Evolutionary conservation across 495 filamentous ascomycete species (phyloP), one percentile per base, ranked within the genome.

Genomic region (Penicillium lividum): DNA sequence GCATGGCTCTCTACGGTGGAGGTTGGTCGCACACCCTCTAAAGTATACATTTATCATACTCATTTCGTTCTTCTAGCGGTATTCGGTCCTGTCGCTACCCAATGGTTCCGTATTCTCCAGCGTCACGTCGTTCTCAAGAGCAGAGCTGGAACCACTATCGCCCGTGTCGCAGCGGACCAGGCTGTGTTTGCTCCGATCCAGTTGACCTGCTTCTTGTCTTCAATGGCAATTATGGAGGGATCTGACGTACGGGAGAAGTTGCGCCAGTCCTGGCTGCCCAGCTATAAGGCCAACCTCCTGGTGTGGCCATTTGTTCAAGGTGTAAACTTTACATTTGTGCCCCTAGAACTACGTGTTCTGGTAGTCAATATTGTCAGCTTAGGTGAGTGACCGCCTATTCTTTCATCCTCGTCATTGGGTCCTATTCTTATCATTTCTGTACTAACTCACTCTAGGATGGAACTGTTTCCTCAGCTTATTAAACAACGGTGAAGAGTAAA

Each of bases 1-100:
- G 94, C 54, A 97, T 98, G 94, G 89, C 87, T 28, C 73, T 90
- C 51, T 98, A 98, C 66, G 94, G 94, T 64, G 94, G 94, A 63
- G 83, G 90, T 94, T 82, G 40, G 75, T 73, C 33, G 34, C 31
- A 18, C 13, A 7, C 30, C 51, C n/a, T 43, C 6, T 28, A 31
- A 38, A 44, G n/a, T 18, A 13, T 43, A 10, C 15, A 13, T n/a
- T 5, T 7, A 16, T 6, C 9, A 27, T 31, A 40, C 27, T 54
- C 43, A 47, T 53, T 49, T 36, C 16, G 38, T 51, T 44, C 33
- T 45, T 40, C 38, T 58, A 96, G 92, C 80, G 34, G 73, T 97
- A 73, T 98, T 98, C 74, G 94, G 94, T 47, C 94, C 94, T 31
- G 89, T 84, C 27, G 94, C 93, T 6, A 93, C 93, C 1, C 85